These are phyloP conservation scores for Leptographium wingfieldii DNA, from an alignment of 2,329 filamentous ascomycete genomes.

Conservation along the genomic window DNA sequence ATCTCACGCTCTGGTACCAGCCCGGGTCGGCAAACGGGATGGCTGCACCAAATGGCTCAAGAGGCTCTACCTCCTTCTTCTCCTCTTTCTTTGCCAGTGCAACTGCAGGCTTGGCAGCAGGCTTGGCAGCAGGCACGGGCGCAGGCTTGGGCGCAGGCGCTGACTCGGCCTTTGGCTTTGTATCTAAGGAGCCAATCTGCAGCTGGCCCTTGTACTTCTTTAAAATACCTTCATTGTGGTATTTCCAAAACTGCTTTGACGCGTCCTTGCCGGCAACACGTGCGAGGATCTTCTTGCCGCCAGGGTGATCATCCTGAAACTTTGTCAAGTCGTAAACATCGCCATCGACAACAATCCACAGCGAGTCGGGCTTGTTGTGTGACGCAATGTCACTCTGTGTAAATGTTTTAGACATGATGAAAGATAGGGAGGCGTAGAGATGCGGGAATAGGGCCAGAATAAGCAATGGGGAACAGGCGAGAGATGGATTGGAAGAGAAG, in stretches of 20 bases:
- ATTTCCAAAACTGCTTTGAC: conserved; percentile 58
- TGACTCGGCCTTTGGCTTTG: conserved; percentile 58
- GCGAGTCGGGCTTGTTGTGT: conserved; percentile 75
- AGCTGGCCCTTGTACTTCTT: conserved; percentile 74
- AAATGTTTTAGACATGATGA: conserved; percentile 76
- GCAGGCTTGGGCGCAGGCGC: conserved; percentile 39
- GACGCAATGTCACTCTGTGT: conserved; percentile 73
- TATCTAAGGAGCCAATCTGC: conserved; percentile 77
- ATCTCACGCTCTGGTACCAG: conserved; percentile 84
- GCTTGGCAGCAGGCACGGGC: conserved; percentile 20
- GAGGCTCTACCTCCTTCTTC: conserved; percentile 37
- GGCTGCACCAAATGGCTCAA: conserved; percentile 75
- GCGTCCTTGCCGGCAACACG: conserved; percentile 53
- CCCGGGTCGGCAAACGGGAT: conserved; percentile 85
- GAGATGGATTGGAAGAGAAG: not conserved
- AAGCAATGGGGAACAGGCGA: not conserved
- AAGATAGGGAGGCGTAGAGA: not conserved
- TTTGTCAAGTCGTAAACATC: conserved; percentile 93
- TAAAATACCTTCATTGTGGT: conserved; percentile 74
- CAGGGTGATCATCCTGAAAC: conserved; percentile 76
- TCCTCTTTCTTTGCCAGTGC: conserved; percentile 17
- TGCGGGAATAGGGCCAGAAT: not conserved
- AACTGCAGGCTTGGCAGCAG: conserved; percentile 15
- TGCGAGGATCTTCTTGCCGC: conserved; percentile 53
- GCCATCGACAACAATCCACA: conserved; percentile 86